Evolutionary conservation across 768 basidiomycete species (phyloP), one percentile per base, ranked within the genome.

Genomic region (Mycena olivaceomarginata): DNA sequence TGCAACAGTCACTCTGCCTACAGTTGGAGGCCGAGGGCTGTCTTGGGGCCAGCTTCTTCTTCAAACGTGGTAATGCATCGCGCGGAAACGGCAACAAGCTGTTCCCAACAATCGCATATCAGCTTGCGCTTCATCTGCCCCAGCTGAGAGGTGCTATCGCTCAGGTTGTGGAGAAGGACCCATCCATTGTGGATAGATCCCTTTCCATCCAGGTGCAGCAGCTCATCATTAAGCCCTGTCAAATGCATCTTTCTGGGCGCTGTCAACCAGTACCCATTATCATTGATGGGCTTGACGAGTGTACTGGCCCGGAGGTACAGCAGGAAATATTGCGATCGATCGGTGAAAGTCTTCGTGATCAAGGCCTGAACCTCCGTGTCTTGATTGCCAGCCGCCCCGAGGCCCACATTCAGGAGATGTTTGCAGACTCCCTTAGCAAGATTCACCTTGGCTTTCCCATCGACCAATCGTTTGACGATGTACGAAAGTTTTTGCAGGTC

Each of bases 151-250:
- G 63, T 40, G 63, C 63, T 64, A 64, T 64, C 9, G 41, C 63
- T 64, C 63, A 64, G 63, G 41, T 64, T 64, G 63, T 64, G 63
- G 40, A 64, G 63, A 64, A 64, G 63, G 63, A 64, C 63, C 63
- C 63, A 64, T 64, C 63, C 39, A 64, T 64, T 64, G 39, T 64
- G 63, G 63, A 64, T 64, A 40, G 63, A 64, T 64, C 63, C 63
- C n/a, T 64, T 64, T 64, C 63, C 41, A 25, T 64, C 63, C 63
- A 64, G n/a, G 41, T 64, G 63, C 10, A 64, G 63, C 63, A 20
- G 63, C 63, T 64, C 39, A 64, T 64, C 63, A 64, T 64, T 64
- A 20, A 43, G 63, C 63, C 63, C 63, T 64, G 63, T 64, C 63
- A 64, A 41, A 64, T 41, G 63, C 63, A 64, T 64, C 63, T 64